Evolutionary conservation across 176 grass and related monocot genomes (phyloP), one percentile per base, ranked within the genome.

Genomic region (Secale cereale): DNA sequence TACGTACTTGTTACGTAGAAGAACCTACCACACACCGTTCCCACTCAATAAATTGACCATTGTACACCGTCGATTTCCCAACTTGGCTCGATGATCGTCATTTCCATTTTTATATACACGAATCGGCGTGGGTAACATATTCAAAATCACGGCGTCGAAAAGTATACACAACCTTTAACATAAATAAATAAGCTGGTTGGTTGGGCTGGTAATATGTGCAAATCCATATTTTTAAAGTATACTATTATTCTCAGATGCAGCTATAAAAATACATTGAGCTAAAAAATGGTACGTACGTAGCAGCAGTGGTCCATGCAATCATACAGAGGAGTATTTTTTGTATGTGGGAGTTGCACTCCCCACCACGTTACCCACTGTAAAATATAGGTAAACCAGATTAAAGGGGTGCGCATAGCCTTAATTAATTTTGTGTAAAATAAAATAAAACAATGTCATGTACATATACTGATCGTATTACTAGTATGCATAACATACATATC

Each of bases 281-380:
- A 20, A 56, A 7, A 56, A 56, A 56, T 22, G 52, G 52, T 8
- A 56, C 52, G n/a, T n/a, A n/a, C n/a, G n/a, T n/a, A n/a, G n/a
- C 16, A 56, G 8, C 22, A 22, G 52, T 22, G 52, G 52, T 56
- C 52, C 52, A 56, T 56, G 52, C 52, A 56, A 56, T 56, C 52
- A 56, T 22, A 56, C 52, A 2, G 8, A 45, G 69, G 43, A 72
- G 8, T 15, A 41, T 23, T 13, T 70, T 41, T 25, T 71, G 35
- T 70, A 71, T 23, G 10, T 5, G 68, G 22, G 37, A 71, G 68
- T 15, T 71, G 36, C 15, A 41, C 68, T 72, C 69, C 37, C 69
- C 69, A 72, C 69, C 69, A 43, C 69, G 69, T 72, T 72, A 72
- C 69, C 37, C 37, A 26, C 69, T 6, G 37, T 72, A 72, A 72